phyloP scores from a whole-genome alignment of 2,329 filamentous ascomycete species.

The Penicillium sp. region DNA sequence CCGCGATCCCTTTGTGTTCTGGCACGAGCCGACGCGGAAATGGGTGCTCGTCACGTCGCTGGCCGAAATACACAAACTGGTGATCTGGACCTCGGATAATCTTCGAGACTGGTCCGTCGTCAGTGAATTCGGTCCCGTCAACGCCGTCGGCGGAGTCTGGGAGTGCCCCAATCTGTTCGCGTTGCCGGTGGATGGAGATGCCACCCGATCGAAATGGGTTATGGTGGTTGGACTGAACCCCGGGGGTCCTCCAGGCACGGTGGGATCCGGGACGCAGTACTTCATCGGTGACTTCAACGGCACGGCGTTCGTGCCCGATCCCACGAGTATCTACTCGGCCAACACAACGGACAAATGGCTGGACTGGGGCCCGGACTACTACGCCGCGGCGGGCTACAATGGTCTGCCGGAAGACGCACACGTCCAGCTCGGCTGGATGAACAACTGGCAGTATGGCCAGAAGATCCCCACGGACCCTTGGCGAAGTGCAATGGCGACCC shows the following conservation, averaged over 20 bases:
- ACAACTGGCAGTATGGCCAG: constrained; percentile 30
- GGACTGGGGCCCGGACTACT: constrained; percentile 32
- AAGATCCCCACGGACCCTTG: constrained; percentile 26
- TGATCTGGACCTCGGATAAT: constrained; percentile 15
- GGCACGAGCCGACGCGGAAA: constrained; percentile 49
- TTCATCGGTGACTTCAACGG: constrained; percentile 31
- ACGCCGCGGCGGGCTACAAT: constrained; percentile 25
- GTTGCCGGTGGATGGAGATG: constrained; percentile 19
- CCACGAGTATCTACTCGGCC: constrained; percentile 11
- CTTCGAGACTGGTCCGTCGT: constrained; percentile 27
- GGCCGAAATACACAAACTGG: constrained; percentile 5
- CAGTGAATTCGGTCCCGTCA: constrained; percentile 28
- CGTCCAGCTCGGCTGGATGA: constrained; percentile 30
- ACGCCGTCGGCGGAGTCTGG: constrained; percentile 30
- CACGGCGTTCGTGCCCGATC: constrained; percentile 24
- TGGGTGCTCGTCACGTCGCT: constrained; percentile 52
- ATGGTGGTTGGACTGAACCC: constrained; percentile 27
- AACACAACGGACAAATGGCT: constrained; percentile 28
- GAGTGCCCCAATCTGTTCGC: constrained; percentile 31
- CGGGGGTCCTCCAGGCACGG: constrained; percentile 29
- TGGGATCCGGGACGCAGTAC: constrained; percentile 31
- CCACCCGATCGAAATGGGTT: constrained; percentile 26
- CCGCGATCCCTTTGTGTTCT: constrained; percentile 64
- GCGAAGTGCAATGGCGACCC: constrained; percentile 30
- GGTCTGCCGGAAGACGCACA: constrained; percentile 20